A percentile compares a stretch with the other conserved stretches of the same genome.
These are phyloP conservation scores for Epichloe hybrida DNA, from an alignment of 2,329 filamentous ascomycete genomes.

Conservation along the genomic window DNA sequence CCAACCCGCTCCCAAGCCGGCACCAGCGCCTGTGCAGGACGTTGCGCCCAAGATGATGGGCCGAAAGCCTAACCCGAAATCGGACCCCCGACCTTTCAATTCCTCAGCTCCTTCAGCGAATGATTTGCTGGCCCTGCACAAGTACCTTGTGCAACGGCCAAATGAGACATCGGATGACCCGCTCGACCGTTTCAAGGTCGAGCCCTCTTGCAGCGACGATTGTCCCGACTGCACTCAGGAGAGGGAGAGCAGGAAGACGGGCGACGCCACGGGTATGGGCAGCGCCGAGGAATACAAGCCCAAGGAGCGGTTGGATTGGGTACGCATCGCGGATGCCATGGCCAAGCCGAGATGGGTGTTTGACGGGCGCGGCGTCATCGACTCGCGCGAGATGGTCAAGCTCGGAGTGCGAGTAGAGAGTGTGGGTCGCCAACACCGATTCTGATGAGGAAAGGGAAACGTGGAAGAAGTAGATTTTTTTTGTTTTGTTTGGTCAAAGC, in stretches of 20 bases:
- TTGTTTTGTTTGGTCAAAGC: too few species aligned
- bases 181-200: conserved; percentile 28
- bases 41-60: conserved; percentile 18
- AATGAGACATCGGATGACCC: conserved; percentile 25
- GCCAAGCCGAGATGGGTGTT: conserved; percentile 41
- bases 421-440: conserved; percentile 34
- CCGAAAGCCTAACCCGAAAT: conserved; percentile 25
- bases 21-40: conserved; percentile 14
- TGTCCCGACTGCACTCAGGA: conserved; percentile 38
- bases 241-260: conserved; percentile 22
- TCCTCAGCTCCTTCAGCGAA: conserved; percentile 24
- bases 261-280: conserved; percentile 29
- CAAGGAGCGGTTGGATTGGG: conserved; percentile 39
- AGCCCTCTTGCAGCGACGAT: conserved; percentile 30
- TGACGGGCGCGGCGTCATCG: conserved; percentile 41
- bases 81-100: conserved; percentile 34
- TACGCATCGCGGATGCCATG: conserved; percentile 34
- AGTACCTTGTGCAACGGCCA: conserved; percentile 26
- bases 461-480: background rate
- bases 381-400: conserved; percentile 32
- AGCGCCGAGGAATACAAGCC: conserved; percentile 30
- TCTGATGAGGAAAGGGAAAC: conserved; percentile 14
- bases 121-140: conserved; percentile 34
- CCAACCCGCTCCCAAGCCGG: conserved; percentile 20
- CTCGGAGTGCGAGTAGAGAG: conserved; percentile 40